phyloP scores from a whole-genome alignment of 2,329 filamentous ascomycete species.

The Fusarium sp. region DNA sequence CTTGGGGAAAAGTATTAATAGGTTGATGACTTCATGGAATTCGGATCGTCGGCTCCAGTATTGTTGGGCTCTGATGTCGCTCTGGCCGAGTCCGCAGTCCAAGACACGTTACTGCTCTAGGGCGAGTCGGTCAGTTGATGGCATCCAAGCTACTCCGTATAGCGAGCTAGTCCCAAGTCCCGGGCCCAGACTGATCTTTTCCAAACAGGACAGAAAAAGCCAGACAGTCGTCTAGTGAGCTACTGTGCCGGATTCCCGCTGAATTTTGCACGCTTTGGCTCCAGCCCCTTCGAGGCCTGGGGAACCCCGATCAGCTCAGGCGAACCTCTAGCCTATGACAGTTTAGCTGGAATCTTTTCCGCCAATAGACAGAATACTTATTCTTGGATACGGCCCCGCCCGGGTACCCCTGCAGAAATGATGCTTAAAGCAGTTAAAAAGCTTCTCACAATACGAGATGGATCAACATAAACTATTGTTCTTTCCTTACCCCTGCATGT shows the following conservation, averaged over 20 bases:
- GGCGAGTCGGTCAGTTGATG: neutral
- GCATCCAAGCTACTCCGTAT: neutral
- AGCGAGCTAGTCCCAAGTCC: neutral
- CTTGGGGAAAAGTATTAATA: conserved; percentile 22
- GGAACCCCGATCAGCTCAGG: neutral
- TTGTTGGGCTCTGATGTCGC: conserved; percentile 7
- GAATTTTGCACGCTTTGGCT: neutral
- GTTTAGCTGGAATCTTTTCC: fast-evolving
- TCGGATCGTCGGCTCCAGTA: conserved; percentile 7
- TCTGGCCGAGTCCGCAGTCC: neutral
- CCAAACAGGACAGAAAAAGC: conserved; percentile 5
- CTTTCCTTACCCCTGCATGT: conserved; percentile 1
- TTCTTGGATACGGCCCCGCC: conserved; percentile 14
- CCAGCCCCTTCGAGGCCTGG: conserved; percentile 13
- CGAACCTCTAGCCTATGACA: neutral
- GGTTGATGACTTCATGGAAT: conserved; percentile 16
- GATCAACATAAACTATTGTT: neutral
- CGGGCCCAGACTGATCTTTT: neutral
- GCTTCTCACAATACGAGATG: conserved; percentile 20
- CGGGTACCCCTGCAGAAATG: neutral
- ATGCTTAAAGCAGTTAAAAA: conserved; percentile 10
- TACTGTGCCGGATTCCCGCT: neutral
- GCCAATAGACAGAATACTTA: conserved; percentile 1
- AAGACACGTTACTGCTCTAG: neutral
- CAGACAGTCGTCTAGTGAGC: fast-evolving